A percentile compares a stretch with the other conserved stretches of the same genome.
phyloP scores from a whole-genome alignment of 352 stramenopile species.

The Pythium chondricola region DNA sequence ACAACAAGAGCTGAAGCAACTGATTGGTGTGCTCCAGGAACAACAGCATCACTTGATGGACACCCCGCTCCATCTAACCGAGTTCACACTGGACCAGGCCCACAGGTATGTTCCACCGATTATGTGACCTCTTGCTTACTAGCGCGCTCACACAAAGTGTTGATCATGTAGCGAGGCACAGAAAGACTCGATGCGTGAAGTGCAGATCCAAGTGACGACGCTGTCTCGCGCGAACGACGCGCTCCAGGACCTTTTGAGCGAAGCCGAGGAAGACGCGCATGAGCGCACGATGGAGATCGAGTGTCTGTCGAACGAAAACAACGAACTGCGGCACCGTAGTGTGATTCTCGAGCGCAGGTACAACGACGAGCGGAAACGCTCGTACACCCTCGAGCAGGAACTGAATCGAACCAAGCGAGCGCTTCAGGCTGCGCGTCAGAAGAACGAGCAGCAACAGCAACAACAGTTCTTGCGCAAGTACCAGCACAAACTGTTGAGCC shows the following conservation, averaged over 20 bases:
- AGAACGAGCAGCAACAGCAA: constrained; percentile 6
- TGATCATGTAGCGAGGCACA: constrained; percentile 26
- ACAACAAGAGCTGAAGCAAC: constrained; percentile 80
- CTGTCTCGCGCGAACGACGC: constrained; percentile 58
- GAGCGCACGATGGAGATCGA: constrained; percentile 64
- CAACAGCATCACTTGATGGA: constrained; percentile 73
- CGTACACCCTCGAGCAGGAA: constrained; percentile 57
- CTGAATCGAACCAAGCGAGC: constrained; percentile 36
- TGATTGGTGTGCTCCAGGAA: constrained; percentile 66
- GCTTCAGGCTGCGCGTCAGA: constrained; percentile 10
- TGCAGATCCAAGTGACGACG: constrained; percentile 52
- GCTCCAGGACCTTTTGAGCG: constrained; percentile 49
- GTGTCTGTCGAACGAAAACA: constrained; percentile 72
- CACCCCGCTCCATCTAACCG: constrained; percentile 58
- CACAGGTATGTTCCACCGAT: constrained; percentile 27
- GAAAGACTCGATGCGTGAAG: constrained; percentile 51
- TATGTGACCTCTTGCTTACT: background rate
- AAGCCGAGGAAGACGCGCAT: constrained; percentile 54
- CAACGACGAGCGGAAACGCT: constrained; percentile 60
- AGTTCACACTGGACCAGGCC: constrained; percentile 49
- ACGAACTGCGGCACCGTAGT: constrained; percentile 57
- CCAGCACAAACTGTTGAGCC: background rate
- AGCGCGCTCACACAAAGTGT: background rate
- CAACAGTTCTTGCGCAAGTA: background rate
- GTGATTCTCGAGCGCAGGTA: constrained; percentile 58